These are phyloP conservation scores for Sistotremastrum niveocremeum DNA, from an alignment of 768 basidiomycete species.

Conservation along the genomic window DNA sequence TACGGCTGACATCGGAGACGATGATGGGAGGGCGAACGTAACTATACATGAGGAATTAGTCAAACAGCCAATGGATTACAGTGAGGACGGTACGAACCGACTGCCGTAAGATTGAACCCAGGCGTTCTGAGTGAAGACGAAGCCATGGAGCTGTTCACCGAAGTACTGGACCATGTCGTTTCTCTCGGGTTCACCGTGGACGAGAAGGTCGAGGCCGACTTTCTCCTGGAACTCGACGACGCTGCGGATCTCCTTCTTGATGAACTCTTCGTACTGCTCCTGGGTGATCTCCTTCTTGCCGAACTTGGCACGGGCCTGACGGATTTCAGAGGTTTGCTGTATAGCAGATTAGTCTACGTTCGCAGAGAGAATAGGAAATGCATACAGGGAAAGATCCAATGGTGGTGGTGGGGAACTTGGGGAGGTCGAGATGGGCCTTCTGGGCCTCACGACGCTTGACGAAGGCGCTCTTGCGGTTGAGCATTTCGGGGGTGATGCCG, in stretches of 20 bases:
- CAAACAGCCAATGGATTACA: constrained; percentile 1
- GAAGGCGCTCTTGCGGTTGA: constrained; percentile 85
- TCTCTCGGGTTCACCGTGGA: constrained; percentile 97
- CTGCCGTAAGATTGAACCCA: constrained; percentile 99
- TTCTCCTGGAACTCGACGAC: constrained; percentile 97
- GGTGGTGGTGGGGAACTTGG: constrained; percentile 97
- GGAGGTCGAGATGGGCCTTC: constrained; percentile 76
- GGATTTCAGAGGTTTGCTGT: constrained; percentile 98
- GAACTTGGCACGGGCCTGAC: constrained; percentile 89
- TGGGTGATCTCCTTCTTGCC: constrained; percentile 80
- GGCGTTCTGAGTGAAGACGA: constrained; percentile 95
- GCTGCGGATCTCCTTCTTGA: constrained; percentile 90
- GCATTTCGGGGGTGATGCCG: constrained; percentile 74
- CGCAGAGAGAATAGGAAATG: constrained; percentile 4
- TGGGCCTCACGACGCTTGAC: constrained; percentile 77
- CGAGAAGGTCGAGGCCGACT: constrained; percentile 89
- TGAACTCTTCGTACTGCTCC: constrained; percentile 89
- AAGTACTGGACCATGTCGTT: constrained; percentile 99
- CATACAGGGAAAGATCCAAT: constrained; percentile 94
- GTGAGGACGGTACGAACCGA: constrained; percentile 37
- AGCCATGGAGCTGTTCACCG: constrained; percentile 87
- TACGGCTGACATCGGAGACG: constrained; percentile 93
- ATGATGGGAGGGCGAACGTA: constrained; percentile 98
- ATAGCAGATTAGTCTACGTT: constrained; percentile 9
- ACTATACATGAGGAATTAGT: constrained; percentile 20